Base-by-base conservation (phyloP, 2,329 filamentous ascomycete genomes). In the Meredithiella fracta region DNA sequence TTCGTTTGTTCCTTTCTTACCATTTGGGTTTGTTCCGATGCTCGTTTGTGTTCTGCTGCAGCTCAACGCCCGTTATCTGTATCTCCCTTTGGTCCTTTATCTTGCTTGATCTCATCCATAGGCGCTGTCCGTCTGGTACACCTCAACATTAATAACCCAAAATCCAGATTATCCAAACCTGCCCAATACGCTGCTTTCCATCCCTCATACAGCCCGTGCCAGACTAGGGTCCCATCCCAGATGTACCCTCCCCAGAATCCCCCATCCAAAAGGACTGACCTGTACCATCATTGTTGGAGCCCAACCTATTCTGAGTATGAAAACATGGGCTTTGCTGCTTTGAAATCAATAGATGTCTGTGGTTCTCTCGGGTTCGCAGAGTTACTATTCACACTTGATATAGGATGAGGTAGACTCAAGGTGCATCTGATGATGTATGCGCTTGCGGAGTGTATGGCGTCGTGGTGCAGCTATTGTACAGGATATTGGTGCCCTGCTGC, bases 391-490 rank as follows among this genome's bases (percentile, higher is more conserved):
- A 34, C 29, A 11, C 23, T 25, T 49, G 22, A 49, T n/a, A 17
- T 8, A 14, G 22, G 44, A 49, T 9, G 44, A 49, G 29, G 11
- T 11, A 34, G 29, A 34, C 29, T 34, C 29, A 11, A 49, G 11
- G 6, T 49, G 44, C 44, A 29, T 49, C 44, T 26, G 44, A 49
- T 49, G 44, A 49, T 49, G 23, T 49, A 49, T 49, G 22, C 44
- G 25, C 44, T 23, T 49, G 44, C 15, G 3, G 2, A n/a, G 15
- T 25, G 44, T 20, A 49, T 49, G 44, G 44, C 23, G 44, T 22
- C 6, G 44, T 14, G 17, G 25, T 49, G 44, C 44, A 49, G 20
- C n/a, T 8, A 49, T 2, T 17, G 40, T 49, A 49, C 22, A 49
- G 23, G 22, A 49, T 26, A 49, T 26, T 49, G 44, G 20, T 49